Percentiles rank a stretch among this genome's conserved stretches.
These are phyloP conservation scores for Trypethelium eluteriae DNA, from an alignment of 495 filamentous ascomycete genomes.

Conservation along the genomic window DNA sequence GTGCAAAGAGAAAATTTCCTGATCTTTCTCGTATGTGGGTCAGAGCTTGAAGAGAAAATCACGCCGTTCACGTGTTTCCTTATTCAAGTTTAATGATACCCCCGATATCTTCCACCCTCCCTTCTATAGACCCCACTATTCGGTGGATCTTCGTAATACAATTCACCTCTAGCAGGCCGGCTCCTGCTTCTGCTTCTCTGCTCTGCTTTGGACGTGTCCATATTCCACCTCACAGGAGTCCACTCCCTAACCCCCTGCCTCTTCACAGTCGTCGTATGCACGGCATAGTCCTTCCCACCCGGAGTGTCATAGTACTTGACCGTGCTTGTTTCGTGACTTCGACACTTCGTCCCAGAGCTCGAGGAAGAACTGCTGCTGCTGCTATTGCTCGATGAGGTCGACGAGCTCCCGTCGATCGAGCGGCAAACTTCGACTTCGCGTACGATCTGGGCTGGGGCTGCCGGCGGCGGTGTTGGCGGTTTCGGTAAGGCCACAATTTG, in stretches of 20 bases:
- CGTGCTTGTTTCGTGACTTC: not conserved
- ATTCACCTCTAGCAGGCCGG: not conserved
- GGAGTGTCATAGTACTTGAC: conserved; percentile 18
- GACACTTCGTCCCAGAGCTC: not conserved
- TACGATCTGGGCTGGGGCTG: not conserved
- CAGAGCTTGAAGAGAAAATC: not conserved
- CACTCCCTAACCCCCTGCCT: conserved; percentile 19
- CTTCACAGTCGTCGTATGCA: not conserved
- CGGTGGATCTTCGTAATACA: conserved; percentile 2
- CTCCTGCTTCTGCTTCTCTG: not conserved
- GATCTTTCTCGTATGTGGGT: not conserved
- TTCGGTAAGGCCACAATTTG: not conserved
- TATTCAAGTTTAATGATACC: not conserved
- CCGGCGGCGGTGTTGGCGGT: not conserved
- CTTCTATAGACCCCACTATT: conserved; percentile 5
- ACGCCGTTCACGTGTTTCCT: not conserved
- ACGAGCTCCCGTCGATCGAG: not conserved
- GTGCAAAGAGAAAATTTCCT: too few species aligned
- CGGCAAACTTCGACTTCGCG: conserved; percentile 6
- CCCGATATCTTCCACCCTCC: not conserved
- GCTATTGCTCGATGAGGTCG: not conserved
- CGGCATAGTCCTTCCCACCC: conserved; percentile 18
- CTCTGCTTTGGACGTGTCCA: conserved; percentile 12
- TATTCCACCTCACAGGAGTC: conserved; percentile 13
- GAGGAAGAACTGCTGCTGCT: not conserved